Percentiles rank a stretch among this genome's conserved stretches.
Evolutionary conservation across 768 basidiomycete species (phyloP).

Genomic region (Cystobasidium onofrii): DNA sequence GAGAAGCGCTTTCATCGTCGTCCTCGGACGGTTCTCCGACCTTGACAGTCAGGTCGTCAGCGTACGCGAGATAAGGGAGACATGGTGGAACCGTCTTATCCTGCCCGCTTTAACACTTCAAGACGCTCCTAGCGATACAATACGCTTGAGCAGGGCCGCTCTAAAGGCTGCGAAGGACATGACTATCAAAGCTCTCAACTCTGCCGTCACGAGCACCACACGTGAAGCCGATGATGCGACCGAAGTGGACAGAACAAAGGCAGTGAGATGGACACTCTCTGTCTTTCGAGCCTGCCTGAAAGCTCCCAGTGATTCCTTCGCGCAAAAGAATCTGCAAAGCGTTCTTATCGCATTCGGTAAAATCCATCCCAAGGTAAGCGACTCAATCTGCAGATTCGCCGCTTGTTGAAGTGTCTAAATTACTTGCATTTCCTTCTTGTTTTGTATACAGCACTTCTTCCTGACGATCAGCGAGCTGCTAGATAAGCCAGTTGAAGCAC

Average conservation of each 20-base stretch:
- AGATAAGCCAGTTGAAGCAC: not conserved
- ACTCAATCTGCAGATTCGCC: too few species aligned
- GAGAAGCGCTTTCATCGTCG: constrained; percentile 11
- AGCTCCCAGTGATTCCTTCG: not conserved
- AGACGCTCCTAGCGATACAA: constrained; percentile 7
- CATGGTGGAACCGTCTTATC: constrained; percentile 20
- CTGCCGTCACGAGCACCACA: not conserved
- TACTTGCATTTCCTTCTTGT: not conserved
- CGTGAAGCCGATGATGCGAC: not conserved
- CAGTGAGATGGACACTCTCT: not conserved
- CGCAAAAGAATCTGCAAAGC: constrained; percentile 17
- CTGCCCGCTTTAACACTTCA: constrained; percentile 2
- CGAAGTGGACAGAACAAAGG: not conserved
- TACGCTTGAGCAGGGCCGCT: not conserved
- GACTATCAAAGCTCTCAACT: constrained; percentile 8
- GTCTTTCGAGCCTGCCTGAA: not conserved
- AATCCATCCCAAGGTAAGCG: constrained; percentile 5
- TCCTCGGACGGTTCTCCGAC: constrained; percentile 17
- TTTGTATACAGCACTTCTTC: constrained; percentile 10
- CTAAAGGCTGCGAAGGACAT: constrained; percentile 8
- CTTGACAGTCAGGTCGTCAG: not conserved
- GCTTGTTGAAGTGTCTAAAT: too few species aligned
- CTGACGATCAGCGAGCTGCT: not conserved
- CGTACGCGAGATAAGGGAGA: not conserved
- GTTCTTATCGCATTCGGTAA: constrained; percentile 2